phyloP scores from a whole-genome alignment of 2,329 filamentous ascomycete species.

The Samsoniella hepiali region DNA sequence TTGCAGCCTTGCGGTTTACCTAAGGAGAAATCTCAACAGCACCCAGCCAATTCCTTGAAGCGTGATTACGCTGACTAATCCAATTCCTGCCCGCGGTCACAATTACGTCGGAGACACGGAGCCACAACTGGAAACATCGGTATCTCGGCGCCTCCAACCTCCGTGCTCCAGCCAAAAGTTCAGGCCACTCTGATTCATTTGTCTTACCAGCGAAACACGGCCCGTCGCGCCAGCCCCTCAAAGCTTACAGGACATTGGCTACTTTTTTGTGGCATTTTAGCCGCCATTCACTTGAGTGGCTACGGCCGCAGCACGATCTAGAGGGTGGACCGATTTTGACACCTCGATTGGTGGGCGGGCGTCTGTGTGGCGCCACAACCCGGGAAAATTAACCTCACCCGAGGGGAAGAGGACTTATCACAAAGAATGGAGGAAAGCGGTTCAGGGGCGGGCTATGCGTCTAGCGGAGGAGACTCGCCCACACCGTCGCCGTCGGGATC shows the following conservation, averaged over 20 bases:
- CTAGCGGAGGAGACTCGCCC: not conserved
- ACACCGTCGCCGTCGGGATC: not conserved
- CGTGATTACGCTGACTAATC: not conserved
- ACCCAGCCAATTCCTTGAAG: not conserved
- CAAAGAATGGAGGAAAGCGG: not conserved
- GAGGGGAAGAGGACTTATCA: not conserved
- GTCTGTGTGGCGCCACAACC: not conserved
- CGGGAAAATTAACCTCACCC: not conserved
- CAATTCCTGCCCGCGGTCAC: no score
- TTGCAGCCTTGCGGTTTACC: not conserved
- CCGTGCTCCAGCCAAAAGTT: slow-evolving; percentile 5
- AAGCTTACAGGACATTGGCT: not conserved
- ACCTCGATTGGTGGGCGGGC: not conserved
- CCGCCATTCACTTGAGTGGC: not conserved
- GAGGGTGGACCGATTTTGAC: not conserved
- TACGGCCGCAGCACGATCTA: not conserved
- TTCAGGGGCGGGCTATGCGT: not conserved
- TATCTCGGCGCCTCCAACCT: slow-evolving; percentile 13
- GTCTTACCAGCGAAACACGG: not conserved
- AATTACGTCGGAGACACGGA: not conserved
- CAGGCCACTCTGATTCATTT: not conserved
- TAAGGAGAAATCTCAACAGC: not conserved
- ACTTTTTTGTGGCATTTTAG: not conserved
- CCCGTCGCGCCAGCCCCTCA: not conserved
- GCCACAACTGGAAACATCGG: not conserved